Base-by-base conservation (phyloP, 345 rosid genomes). In the Cochlearia excelsa region DNA sequence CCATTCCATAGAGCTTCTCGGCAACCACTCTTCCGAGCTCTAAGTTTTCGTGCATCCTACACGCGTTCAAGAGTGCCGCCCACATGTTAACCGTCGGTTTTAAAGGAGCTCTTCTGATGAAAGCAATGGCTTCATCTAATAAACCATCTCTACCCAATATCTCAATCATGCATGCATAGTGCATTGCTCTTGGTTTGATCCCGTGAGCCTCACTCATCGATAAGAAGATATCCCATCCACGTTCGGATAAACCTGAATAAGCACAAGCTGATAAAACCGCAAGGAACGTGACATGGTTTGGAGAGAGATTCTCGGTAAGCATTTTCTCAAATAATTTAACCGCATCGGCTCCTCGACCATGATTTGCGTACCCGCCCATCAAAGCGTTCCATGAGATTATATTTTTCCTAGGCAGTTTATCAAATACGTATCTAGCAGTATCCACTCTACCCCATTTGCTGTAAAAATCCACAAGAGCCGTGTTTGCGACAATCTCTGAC, bases 371-470 rank as follows among this genome's bases (percentile, higher is more conserved):
- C 58, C 98, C 96, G 7, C 78, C 84, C 75, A 91, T 82, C 72
- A 91, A 66, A 48, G 96, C 87, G 68, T 91, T 91, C 98, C 96
- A 91, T 9, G 84, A 84, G 61, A 85, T 70, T 57, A 86, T 51
- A 73, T 84, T 87, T 75, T 84, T 85, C 51, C 75, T 62, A 33
- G 91, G 83, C 81, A 87, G 80, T 65, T 60, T 64, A 73, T 87
- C 79, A 71, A 90, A 90, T 38, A 85, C 78, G 55, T 66, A 69
- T 37, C 70, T 82, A 43, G 97, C 97, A 61, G 84, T 72, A 72
- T 90, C 86, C 68, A 90, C 66, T 66, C 79, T 81, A 63, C 96
- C 96, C 95, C 98, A 88, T 83, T 91, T 91, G 85, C 98, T 80
- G 57, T 91, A 91, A 44, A 85, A 91, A 71, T 91, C 98, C 26